These are phyloP conservation scores for Neurospora intermedia DNA, from an alignment of 495 filamentous ascomycete genomes.

Conservation along the genomic window DNA sequence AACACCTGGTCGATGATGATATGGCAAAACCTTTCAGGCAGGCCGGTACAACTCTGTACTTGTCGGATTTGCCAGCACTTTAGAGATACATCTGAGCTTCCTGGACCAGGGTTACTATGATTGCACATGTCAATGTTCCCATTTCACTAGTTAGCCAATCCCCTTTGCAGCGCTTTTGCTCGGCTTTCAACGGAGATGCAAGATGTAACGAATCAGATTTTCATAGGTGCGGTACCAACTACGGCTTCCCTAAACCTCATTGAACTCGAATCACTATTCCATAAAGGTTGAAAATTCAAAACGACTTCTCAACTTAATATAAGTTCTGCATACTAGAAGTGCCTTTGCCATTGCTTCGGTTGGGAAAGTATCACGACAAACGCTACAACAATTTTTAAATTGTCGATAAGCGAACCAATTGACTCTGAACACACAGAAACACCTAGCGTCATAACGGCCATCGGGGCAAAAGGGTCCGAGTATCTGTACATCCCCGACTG, in stretches of 20 bases:
- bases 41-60: not conserved
- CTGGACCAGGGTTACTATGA: not conserved
- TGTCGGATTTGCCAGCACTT: not conserved
- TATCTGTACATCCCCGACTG: not conserved
- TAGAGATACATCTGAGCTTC: not conserved
- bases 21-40: not conserved
- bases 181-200: not conserved
- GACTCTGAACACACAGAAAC: not conserved
- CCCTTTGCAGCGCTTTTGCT: not conserved
- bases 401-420: not conserved
- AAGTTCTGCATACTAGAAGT: not conserved
- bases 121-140: not conserved
- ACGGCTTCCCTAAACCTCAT: not conserved
- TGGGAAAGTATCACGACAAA: not conserved
- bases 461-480: not conserved
- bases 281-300: not conserved
- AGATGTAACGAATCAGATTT: not conserved
- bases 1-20: not conserved
- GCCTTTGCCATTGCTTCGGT: not conserved
- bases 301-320: not conserved
- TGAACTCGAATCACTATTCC: not conserved
- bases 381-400: not conserved
- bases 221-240: not conserved
- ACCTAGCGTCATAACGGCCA: not conserved
- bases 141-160: not conserved